A percentile compares a stretch with the other conserved stretches of the same genome.
phyloP scores from a whole-genome alignment of 1,139 yeast species.

The Pichiaceae sp. region DNA sequence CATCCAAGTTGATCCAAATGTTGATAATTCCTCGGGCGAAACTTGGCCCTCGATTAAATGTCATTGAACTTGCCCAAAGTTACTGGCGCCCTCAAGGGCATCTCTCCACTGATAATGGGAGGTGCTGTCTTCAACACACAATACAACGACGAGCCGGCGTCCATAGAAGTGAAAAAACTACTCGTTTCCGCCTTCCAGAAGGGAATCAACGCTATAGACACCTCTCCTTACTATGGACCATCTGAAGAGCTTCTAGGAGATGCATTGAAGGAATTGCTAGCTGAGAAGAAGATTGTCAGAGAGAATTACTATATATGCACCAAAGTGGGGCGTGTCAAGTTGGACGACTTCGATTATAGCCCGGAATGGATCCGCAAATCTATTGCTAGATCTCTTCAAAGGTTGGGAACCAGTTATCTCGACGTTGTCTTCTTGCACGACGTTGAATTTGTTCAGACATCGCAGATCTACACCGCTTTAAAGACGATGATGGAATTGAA shows the following conservation, averaged over 20 bases:
- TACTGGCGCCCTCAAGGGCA: slow-evolving; percentile 18
- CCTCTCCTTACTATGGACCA: slow-evolving; percentile 90
- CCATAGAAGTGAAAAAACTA: slow-evolving; percentile 49
- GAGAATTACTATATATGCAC: slow-evolving; percentile 68
- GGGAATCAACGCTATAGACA: slow-evolving; percentile 77
- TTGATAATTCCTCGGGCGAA: no score
- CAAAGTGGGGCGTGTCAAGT: slow-evolving; percentile 71
- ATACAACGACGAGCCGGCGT: slow-evolving; percentile 59
- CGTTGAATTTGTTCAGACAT: slow-evolving; percentile 65
- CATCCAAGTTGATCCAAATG: not conserved
- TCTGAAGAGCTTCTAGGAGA: slow-evolving; percentile 70
- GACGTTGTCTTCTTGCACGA: slow-evolving; percentile 86
- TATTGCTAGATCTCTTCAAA: slow-evolving; percentile 53
- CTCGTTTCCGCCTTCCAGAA: slow-evolving; percentile 49
- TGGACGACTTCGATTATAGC: slow-evolving; percentile 69
- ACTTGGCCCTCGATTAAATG: slow-evolving; percentile 8
- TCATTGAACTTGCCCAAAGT: slow-evolving; percentile 12
- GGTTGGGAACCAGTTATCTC: slow-evolving; percentile 59
- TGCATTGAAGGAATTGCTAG: slow-evolving; percentile 41
- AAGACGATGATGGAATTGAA: slow-evolving; percentile 51
- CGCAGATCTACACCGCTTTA: slow-evolving; percentile 54
- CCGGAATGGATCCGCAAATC: slow-evolving; percentile 52
- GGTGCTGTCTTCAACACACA: slow-evolving; percentile 82
- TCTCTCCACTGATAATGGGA: slow-evolving; percentile 66
- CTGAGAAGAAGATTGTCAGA: slow-evolving; percentile 37